Percentiles rank a stretch among this genome's conserved stretches.
Evolutionary conservation across 208 protist genomes (phyloP).

Genomic region (Crithidia thermophila): DNA sequence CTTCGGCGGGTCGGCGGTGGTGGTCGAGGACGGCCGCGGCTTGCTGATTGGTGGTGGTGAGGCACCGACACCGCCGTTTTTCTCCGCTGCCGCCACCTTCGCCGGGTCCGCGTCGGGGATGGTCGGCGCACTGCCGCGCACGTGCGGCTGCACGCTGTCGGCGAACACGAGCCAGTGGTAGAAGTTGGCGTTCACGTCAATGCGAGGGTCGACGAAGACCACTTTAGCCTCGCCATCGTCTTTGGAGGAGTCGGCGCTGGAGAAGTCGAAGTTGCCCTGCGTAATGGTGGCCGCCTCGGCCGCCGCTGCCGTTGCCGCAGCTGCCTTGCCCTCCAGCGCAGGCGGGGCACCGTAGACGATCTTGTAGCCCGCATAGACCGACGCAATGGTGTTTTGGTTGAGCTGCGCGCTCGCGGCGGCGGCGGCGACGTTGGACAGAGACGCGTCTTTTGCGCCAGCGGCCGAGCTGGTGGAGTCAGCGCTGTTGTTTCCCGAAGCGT

Average conservation of each 20-base stretch:
- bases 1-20: neutral
- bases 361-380: constrained; percentile 33
- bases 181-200: constrained; percentile 45
- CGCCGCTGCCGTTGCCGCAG: neutral
- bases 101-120: constrained; percentile 25
- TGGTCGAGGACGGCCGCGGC: too few species aligned
- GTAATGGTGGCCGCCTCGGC: neutral
- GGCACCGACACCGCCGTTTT: too few species aligned
- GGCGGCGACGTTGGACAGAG: neutral
- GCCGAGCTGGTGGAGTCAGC: neutral
- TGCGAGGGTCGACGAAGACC: constrained; percentile 53
- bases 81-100: too few species aligned
- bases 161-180: constrained; percentile 56
- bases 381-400: constrained; percentile 28
- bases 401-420: neutral
- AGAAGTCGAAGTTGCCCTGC: neutral
- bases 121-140: constrained; percentile 17
- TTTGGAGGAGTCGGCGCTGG: neutral
- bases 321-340: neutral
- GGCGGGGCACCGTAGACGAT: constrained; percentile 28
- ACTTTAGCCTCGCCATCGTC: constrained; percentile 3
- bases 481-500: too few species aligned
- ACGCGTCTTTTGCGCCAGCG: neutral
- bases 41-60: too few species aligned
- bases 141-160: constrained; percentile 54